Conservation (phyloP, 2,329 filamentous ascomycete genomes). For the Elsinoe necatrix region DNA sequence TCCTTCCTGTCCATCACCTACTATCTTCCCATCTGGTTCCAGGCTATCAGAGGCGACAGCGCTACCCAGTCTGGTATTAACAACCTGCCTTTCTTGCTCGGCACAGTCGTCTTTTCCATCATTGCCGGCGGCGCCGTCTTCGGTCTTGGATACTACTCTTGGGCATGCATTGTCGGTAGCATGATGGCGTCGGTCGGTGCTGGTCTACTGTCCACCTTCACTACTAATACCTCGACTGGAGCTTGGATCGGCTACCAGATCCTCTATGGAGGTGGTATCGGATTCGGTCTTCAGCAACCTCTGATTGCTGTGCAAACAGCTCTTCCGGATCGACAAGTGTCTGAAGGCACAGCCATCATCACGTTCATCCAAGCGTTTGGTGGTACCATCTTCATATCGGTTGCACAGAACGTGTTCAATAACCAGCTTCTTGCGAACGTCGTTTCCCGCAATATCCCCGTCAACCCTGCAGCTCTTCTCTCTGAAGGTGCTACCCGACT, state of each 20-base stretch:
- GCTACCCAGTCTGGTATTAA: slow-evolving; percentile 33
- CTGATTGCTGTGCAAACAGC: slow-evolving; percentile 41
- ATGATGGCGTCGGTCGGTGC: slow-evolving; percentile 35
- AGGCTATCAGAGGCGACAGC: slow-evolving; percentile 29
- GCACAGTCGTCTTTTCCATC: slow-evolving; percentile 19
- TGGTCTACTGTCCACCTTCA: slow-evolving; percentile 34
- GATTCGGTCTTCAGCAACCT: slow-evolving; percentile 40
- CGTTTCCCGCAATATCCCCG: slow-evolving; percentile 30
- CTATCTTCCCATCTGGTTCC: slow-evolving; percentile 34
- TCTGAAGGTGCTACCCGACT: slow-evolving; percentile 51
- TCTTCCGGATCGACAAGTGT: slow-evolving; percentile 36
- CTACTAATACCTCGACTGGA: slow-evolving; percentile 28
- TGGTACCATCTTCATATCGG: slow-evolving; percentile 43
- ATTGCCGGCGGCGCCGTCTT: slow-evolving; percentile 19
- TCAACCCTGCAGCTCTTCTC: slow-evolving; percentile 34
- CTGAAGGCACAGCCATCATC: slow-evolving; percentile 41
- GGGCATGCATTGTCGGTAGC: slow-evolving; percentile 18
- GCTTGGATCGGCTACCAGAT: slow-evolving; percentile 25
- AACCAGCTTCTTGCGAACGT: slow-evolving; percentile 39
- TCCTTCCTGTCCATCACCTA: slow-evolving; percentile 24
- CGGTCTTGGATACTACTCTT: slow-evolving; percentile 12
- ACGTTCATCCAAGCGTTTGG: slow-evolving; percentile 44
- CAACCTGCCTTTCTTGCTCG: slow-evolving; percentile 30
- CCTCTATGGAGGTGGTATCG: slow-evolving; percentile 32
- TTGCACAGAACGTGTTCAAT: slow-evolving; percentile 44